A percentile compares a stretch with the other conserved stretches of the same genome.
phyloP scores from a whole-genome alignment of 1,139 yeast species.

The Magnusiomyces suaveolens region DNA sequence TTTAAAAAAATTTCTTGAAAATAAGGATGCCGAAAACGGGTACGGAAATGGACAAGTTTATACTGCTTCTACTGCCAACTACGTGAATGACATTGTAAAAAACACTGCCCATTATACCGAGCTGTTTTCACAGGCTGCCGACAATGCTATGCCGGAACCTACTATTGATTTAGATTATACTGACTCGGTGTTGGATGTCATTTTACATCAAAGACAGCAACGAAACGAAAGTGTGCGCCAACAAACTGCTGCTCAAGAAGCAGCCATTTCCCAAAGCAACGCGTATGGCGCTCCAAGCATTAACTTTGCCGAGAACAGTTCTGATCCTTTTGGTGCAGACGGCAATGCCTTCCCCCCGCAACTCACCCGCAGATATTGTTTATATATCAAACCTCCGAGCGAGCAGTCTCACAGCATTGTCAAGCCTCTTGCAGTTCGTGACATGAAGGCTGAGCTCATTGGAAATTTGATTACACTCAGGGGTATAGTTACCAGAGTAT shows the following conservation, averaged over 20 bases:
- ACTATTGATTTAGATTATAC: conserved; percentile 66
- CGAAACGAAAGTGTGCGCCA: conserved; percentile 50
- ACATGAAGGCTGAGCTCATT: conserved; percentile 70
- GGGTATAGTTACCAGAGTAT: conserved; percentile 90
- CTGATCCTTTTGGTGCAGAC: conserved; percentile 17
- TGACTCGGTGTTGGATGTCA: conserved; percentile 89
- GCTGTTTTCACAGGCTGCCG: conserved; percentile 63
- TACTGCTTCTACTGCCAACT: conserved; percentile 24
- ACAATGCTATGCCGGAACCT: conserved; percentile 75
- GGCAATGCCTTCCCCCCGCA: conserved; percentile 66
- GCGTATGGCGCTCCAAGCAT: conserved; percentile 16
- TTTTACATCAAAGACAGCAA: conserved; percentile 77
- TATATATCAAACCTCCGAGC: conserved; percentile 77
- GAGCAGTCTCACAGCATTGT: conserved; percentile 33
- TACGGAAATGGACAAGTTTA: conserved; percentile 16
- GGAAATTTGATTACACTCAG: conserved; percentile 85
- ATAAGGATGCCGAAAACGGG: conserved; percentile 34
- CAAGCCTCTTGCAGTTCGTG: conserved; percentile 76
- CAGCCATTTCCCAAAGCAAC: conserved; percentile 40
- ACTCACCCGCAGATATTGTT: conserved; percentile 73
- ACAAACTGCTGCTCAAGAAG: conserved; percentile 46
- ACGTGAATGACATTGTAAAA: conserved; percentile 51
- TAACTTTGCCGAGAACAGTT: conserved; percentile 24
- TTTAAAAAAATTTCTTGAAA: conserved; percentile 46
- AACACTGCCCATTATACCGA: conserved; percentile 78